Evolutionary conservation across 768 basidiomycete species (phyloP).

Genomic region (Lactarius indigo): DNA sequence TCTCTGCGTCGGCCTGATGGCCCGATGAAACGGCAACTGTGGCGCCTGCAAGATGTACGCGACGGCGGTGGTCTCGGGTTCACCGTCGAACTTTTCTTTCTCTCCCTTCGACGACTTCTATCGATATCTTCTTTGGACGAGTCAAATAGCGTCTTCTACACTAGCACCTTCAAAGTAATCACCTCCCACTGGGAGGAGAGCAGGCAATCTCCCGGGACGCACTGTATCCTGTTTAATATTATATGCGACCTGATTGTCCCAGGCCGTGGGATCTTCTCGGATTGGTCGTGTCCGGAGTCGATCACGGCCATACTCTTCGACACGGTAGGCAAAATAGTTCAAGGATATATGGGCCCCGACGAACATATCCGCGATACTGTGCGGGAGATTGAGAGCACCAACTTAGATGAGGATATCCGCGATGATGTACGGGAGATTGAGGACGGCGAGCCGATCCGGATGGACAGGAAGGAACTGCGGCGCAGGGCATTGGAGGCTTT

Average conservation of each 20-base stretch:
- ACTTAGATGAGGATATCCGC: too few relatives aligned
- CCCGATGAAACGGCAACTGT: not conserved
- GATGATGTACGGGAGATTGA: too few relatives aligned
- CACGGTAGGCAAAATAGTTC: not conserved
- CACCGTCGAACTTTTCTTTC: constrained; percentile 8
- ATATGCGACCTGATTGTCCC: constrained; percentile 6
- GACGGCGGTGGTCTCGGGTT: not conserved
- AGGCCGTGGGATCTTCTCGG: constrained; percentile 6
- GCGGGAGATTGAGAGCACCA: not conserved
- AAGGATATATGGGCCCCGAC: fast-evolving
- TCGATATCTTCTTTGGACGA: not conserved
- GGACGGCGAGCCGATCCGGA: too few relatives aligned
- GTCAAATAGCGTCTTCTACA: not conserved
- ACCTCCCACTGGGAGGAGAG: not conserved
- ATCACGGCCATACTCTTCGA: not conserved
- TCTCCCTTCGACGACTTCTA: not conserved
- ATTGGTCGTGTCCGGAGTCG: not conserved
- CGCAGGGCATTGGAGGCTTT: too few relatives aligned
- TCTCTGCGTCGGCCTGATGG: not conserved
- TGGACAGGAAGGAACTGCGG: too few relatives aligned
- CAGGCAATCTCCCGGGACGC: constrained; percentile 1
- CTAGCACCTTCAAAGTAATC: not conserved
- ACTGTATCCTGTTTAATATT: not conserved
- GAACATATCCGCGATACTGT: not conserved
- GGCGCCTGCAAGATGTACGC: constrained; percentile 6